Conservation (phyloP, 352 stramenopile genomes). For the Phytophthora pseudosyringae region DNA sequence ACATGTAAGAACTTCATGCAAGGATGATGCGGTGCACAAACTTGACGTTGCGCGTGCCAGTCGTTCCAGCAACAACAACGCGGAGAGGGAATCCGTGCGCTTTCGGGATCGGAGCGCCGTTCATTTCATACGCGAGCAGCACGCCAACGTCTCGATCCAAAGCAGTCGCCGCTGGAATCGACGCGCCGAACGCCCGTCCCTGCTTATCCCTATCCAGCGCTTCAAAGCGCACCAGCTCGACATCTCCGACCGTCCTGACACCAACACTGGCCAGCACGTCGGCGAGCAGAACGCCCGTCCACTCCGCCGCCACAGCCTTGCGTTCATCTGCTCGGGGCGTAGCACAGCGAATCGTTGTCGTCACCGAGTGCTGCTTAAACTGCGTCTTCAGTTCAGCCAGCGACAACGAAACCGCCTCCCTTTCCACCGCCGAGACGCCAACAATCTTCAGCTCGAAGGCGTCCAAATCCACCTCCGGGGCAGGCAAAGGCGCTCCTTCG, state of each 20-base stretch:
- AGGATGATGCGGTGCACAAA: conserved; percentile 89
- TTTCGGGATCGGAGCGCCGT: conserved; percentile 76
- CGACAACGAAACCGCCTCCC: conserved; percentile 49
- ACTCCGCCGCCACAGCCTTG: conserved; percentile 63
- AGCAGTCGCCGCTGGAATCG: conserved; percentile 90
- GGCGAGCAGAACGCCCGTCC: conserved; percentile 87
- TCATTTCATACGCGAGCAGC: conserved; percentile 96
- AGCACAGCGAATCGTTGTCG: conserved; percentile 89
- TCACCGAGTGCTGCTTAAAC: conserved; percentile 81
- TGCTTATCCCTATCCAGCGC: conserved; percentile 55
- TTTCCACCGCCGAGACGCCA: neutral
- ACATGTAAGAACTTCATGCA: conserved; percentile 5
- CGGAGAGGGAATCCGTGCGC: conserved; percentile 96
- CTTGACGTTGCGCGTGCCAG: conserved; percentile 94
- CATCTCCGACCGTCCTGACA: conserved; percentile 36
- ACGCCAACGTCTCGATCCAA: conserved; percentile 89
- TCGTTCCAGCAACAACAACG: conserved; percentile 90
- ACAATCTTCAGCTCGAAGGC: conserved; percentile 24
- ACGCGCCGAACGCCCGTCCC: conserved; percentile 59
- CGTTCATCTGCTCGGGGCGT: conserved; percentile 53
- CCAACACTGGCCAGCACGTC: conserved; percentile 87
- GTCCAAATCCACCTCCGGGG: conserved; percentile 3
- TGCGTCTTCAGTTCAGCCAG: conserved; percentile 88
- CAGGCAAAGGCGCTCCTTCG: conserved; percentile 2
- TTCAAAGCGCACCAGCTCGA: conserved; percentile 61